Base-by-base conservation (phyloP, 1,139 yeast species). In the Kodamaea sp. region DNA sequence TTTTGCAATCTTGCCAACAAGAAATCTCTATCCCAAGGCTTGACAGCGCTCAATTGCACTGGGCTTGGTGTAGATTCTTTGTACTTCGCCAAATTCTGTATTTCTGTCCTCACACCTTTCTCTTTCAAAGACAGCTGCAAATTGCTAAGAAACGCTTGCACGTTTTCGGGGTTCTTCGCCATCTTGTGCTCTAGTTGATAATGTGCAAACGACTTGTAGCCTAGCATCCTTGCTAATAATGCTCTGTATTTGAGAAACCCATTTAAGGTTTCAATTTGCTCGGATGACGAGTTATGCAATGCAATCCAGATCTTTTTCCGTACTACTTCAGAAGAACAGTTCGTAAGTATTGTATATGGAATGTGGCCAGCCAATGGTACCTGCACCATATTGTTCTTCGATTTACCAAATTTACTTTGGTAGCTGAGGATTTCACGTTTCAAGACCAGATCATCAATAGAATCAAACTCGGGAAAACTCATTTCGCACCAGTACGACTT, bases 21-120 rank as follows among this genome's bases (percentile, higher is more conserved):
- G 55, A 76, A 90, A 46, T 89, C 96, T 39, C 96, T 72, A 57
- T 92, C 98, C 98, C 98, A 92, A 1, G 96, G 95, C 43, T 80
- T 76, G 23, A 88, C 68, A 12, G 63, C 57, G 12, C 59, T 58
- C 3, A 77, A 15, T 4, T 28, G 24, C 14, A 15, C 38, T 34
- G 5, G 50, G 43, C 7, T 16, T 2, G 9, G 10, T 4, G 15
- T 32, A 39, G 18, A 14, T 7, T 53, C 55, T 43, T 73, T 75
- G 36, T 60, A 44, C 12, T 57, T 53, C 24, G 70, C 66, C 22
- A 80, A 59, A 8, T 57, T 47, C 31, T 61, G 62, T 16, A 88
- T 49, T 54, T 89, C 96, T 10, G 62, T 55, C n/a, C 31, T 21
- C 0, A 94, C 86, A 15, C 76, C 73, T 1, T 80, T 77, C 27